phyloP scores from a whole-genome alignment of 2,329 filamentous ascomycete genomes.

The Calycina herbarum region DNA sequence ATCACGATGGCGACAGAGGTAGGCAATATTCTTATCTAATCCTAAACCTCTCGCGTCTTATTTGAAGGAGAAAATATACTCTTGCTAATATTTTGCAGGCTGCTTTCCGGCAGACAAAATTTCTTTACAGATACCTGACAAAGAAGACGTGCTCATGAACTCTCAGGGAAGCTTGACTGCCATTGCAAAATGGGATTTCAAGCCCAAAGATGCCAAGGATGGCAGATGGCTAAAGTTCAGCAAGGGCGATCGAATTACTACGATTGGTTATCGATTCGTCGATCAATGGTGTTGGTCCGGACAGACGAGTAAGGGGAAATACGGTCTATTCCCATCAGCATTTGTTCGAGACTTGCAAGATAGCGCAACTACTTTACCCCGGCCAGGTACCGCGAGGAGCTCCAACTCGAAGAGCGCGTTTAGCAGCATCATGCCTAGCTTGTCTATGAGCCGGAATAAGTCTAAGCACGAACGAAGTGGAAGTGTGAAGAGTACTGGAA shows the following conservation, averaged over 20 bases:
- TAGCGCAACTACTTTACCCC: neutral
- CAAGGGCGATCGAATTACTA: slow-evolving; percentile 35
- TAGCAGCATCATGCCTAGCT: slow-evolving; percentile 5
- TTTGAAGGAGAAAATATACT: no score
- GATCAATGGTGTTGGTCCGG: slow-evolving; percentile 39
- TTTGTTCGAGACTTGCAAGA: slow-evolving; percentile 33
- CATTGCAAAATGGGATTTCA: slow-evolving; percentile 37
- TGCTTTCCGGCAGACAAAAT: slow-evolving; percentile 32
- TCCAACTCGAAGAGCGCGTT: slow-evolving; percentile 12
- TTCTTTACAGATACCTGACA: slow-evolving; percentile 28
- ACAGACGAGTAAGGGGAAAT: slow-evolving; percentile 34
- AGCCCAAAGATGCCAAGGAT: slow-evolving; percentile 34
- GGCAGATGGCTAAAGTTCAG: slow-evolving; percentile 35
- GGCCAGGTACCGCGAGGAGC: slow-evolving; percentile 7
- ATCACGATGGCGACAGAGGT: slow-evolving; percentile 35
- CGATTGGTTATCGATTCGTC: slow-evolving; percentile 31
- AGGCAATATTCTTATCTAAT: neutral
- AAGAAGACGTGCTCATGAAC: slow-evolving; percentile 34
- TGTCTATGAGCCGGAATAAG: slow-evolving; percentile 19
- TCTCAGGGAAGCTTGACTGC: slow-evolving; percentile 28
- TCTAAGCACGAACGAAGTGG: slow-evolving; percentile 17
- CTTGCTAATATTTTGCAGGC: slow-evolving; percentile 8
- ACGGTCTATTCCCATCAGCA: slow-evolving; percentile 33
- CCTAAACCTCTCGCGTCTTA: no score
- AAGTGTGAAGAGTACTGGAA: slow-evolving; percentile 18